Evolutionary conservation across 2,329 filamentous ascomycete species (phyloP).

Genomic region (Coniochaeta prunicola): DNA sequence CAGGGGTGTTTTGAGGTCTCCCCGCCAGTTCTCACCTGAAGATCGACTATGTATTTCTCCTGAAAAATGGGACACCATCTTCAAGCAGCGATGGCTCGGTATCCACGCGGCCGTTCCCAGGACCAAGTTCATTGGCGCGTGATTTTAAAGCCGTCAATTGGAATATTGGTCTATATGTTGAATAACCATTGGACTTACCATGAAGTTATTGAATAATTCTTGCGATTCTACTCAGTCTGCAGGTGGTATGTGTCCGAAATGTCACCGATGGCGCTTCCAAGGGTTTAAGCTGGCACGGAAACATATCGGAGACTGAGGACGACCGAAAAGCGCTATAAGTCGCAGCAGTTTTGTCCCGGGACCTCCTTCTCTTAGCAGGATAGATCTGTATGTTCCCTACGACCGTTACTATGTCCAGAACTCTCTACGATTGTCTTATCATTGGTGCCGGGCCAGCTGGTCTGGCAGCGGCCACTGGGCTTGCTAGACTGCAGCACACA

Average conservation of each 20-base stretch:
- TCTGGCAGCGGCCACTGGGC: constrained; percentile 35
- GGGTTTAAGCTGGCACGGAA: not conserved
- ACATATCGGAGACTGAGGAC: not conserved
- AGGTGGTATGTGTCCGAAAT: not conserved
- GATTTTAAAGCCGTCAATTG: not conserved
- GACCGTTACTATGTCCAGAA: not conserved
- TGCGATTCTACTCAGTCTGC: not conserved
- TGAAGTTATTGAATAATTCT: not conserved
- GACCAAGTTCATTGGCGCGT: not conserved
- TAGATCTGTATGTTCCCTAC: not conserved
- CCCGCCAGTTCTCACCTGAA: not conserved
- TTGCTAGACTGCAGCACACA: constrained; percentile 41
- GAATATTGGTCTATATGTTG: not conserved
- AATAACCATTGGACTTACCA: not conserved
- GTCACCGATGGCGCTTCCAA: not conserved
- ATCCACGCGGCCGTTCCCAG: not conserved
- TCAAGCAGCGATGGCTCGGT: not conserved
- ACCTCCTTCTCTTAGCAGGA: too few relatives aligned
- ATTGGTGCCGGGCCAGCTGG: constrained; percentile 47
- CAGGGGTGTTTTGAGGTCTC: not conserved
- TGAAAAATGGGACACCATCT: not conserved
- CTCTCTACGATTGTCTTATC: constrained; percentile 39
- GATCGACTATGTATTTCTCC: not conserved
- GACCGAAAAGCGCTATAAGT: not conserved
- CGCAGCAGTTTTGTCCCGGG: too few relatives aligned